These are phyloP conservation scores for Globisporangium paddicum DNA, from an alignment of 352 stramenopile genomes.

Conservation along the genomic window DNA sequence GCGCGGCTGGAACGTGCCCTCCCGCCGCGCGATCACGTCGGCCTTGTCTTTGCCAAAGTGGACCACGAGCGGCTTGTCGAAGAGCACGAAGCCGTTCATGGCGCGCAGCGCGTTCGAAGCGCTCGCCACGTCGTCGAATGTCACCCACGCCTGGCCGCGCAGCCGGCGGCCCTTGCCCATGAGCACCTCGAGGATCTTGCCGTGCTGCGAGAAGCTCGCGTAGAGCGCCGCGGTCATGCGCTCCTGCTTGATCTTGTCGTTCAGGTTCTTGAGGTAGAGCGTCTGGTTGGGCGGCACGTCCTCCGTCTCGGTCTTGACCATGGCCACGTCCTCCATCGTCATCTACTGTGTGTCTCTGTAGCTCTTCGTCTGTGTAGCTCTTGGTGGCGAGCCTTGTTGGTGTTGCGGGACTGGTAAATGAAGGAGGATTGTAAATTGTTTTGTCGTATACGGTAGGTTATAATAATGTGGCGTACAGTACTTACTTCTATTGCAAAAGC, in stretches of 20 bases:
- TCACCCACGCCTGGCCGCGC: slow-evolving; percentile 90
- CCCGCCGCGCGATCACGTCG: slow-evolving; percentile 69
- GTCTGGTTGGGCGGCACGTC: slow-evolving; percentile 87
- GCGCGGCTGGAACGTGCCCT: slow-evolving; percentile 67
- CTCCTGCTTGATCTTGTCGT: slow-evolving; percentile 93
- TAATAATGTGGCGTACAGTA: too few species aligned
- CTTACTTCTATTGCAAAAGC: too few species aligned
- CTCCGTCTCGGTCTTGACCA: slow-evolving; percentile 22
- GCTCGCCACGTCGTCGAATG: slow-evolving; percentile 87
- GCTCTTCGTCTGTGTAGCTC: not conserved
- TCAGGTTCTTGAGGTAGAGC: slow-evolving; percentile 94
- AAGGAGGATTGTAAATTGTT: too few species aligned
- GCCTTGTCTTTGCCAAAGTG: slow-evolving; percentile 83
- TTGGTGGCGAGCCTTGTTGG: slow-evolving; percentile 1
- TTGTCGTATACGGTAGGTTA: too few species aligned
- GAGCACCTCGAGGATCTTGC: slow-evolving; percentile 91
- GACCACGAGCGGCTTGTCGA: slow-evolving; percentile 85
- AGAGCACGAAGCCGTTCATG: slow-evolving; percentile 85
- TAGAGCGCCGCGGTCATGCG: slow-evolving; percentile 90
- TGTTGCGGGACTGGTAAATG: not conserved
- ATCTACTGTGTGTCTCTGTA: not conserved
- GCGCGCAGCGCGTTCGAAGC: slow-evolving; percentile 86
- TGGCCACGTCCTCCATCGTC: not conserved
- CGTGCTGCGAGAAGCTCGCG: slow-evolving; percentile 88
- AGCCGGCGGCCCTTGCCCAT: slow-evolving; percentile 79